Base-by-base conservation (phyloP, 2,329 filamentous ascomycete genomes). In the Arthrobotrys iridis region DNA sequence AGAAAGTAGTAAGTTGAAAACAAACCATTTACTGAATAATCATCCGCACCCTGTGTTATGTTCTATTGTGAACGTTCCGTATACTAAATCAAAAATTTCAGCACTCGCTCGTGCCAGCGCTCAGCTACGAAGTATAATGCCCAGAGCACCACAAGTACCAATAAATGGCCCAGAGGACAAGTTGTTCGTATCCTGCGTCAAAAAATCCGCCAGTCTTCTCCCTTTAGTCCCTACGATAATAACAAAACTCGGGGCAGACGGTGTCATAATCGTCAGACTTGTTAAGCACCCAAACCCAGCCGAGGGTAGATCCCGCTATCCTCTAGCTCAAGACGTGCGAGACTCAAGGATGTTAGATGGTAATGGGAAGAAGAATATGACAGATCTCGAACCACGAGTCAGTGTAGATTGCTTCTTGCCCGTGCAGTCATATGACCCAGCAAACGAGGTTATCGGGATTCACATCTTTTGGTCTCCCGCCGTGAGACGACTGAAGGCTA, bases 201-300 rank as follows among this genome's bases (percentile, higher is more conserved):
- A 1, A 30, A 30, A 46, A 35, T 28, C 46, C 37, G 30, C 30
- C 28, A 3, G 20, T 7, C 46, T 75, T 6, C 63, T 75, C 52
- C 63, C 48, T 15, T 26, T 43, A 2, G 28, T 64, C 40, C 63
- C 57, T 3, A 68, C 71, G 0, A 24, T 75, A 3, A 41, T 75
- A 4, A 35, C 63, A 20, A 75, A 75, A 57, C 30, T 75, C 18
- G 71, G 71, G 22, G 18, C 10, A 4, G 8, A 59, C 8, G 71
- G 71, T 37, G 71, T 75, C n/a, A 1, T 75, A 3, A n/a, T 33
- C 28, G 41, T 75, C 8, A 50, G 71, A 10, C 11, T 37, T 1
- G 7, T 75, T 1, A 41, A 48, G 13, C 28, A 68, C n/a, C 71
- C 71, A 13, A 30, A 59, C 6, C 45, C 65, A 15, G 15, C 7